Base-by-base conservation (phyloP, 208 protist species). In the Acanthamoeba sp. region DNA sequence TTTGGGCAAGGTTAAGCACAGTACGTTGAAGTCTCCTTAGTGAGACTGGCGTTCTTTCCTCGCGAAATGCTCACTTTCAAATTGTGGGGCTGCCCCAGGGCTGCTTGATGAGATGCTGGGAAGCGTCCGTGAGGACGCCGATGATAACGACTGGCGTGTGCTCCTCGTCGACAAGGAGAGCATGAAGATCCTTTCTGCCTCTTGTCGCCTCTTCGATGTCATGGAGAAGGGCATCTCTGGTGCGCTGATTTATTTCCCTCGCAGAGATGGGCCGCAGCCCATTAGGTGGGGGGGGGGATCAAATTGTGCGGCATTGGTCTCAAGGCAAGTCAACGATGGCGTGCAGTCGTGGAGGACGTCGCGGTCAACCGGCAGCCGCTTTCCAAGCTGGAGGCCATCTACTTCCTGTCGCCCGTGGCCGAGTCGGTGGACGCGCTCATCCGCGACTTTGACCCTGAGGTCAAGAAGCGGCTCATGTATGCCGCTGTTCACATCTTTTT, bases 401-500 rank as follows among this genome's bases (percentile, higher is more conserved):
- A 85, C 45, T 85, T 85, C 29, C 45, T 85, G 20, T 36, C 76
- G 32, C 76, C 76, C 24, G n/a, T 52, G 2, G 76, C 29, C 7
- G 76, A 48, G 76, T 85, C 76, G 38, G 76, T 85, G 40, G 38
- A 85, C 76, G 36, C 45, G 20, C 76, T 85, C 76, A 85, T 85
- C n/a, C 76, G 76, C 18, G 76, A 85, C 76, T 85, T 45, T 27
- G 76, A 85, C 27, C 76, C 76, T 18, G 29, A 85, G 38, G 76
- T 55, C 38, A 85, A 85, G 76, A 85, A 85, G 29, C 27, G 24
- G 3, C 32, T 57, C 76, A 45, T 57, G 76, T 85, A 85, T 38
- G 29, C 16, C 22, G 76, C 76, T 22, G 76, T 85, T 7, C 76
- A 85, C 45, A 10, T 85, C 1, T 85, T 85, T 38, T 85, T 85